Evolutionary conservation across 2,329 filamentous ascomycete species (phyloP), one percentile per base, ranked within the genome.

Genomic region (Dactylellina drechsleri): DNA sequence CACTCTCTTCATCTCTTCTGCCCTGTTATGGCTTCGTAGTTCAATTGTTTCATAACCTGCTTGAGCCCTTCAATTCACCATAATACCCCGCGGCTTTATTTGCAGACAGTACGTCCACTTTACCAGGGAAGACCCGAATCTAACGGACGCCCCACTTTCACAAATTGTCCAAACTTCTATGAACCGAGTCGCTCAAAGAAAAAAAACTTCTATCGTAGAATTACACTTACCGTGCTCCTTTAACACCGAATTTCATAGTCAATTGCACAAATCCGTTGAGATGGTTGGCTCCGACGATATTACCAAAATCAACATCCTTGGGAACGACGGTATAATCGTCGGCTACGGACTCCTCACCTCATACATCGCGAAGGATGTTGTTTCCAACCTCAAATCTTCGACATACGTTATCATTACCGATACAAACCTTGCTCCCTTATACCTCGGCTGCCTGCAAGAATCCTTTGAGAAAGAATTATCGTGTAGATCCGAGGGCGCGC

Each of bases 331-430:
- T 80, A 98, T 99, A 79, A 86, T 97, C 77, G 90, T 97, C 80
- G 92, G 97, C 81, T 92, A 96, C 81, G 92, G 91, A 77, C 87
- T 99, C 66, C 97, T 93, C 92, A 87, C 90, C 77, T 87, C 87
- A 80, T 95, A 91, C 81, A 89, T 98, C 77, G 89, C 90, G 62
- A 84, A 89, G 78, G 94, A 99, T 83, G 86, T 99, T 67, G 85
- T 98, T 77, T 83, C 86, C 66, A 91, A 90, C 81, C 85, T 95
- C 75, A 83, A 87, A 59, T 95, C 93, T 18, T 96, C 93, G 16
- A 98, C 94, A 76, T 99, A 98, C 82, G 91, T 98, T 71, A 89
- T 99, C 76, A 92, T 99, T 80, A 98, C 95, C 82, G 95, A 99
- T 83, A 96, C 93, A 53, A 98, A 98, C 81, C 88, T 99, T 76